Evolutionary conservation across 345 rosid species (phyloP), one percentile per base, ranked within the genome.

Genomic region (Clarkia xantiana): DNA sequence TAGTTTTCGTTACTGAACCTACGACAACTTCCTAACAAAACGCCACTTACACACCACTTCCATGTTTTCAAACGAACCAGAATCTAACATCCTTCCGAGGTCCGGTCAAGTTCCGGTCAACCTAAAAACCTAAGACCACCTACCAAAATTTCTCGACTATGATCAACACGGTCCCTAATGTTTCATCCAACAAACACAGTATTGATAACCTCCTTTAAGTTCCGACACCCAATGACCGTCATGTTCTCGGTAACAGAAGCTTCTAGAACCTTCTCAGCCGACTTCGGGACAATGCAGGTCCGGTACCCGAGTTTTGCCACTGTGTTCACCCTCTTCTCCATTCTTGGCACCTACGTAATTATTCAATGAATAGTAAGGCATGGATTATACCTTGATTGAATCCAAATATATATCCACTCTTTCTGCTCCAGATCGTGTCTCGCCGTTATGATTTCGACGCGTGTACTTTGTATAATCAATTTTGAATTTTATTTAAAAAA

Each of bases 221-320:
- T 75, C 62, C 60, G 64, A 70, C 97, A 86, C 45, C 94, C 88
- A 0, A 82, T 38, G 3, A 90, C 57, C 65, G 67, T 52, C 67
- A 74, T 61, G 40, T 61, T 70, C 19, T 73, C 63, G 9, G 64
- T 57, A 62, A 55, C 67, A 11, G 67, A 43, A 51, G 60, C 50
- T 43, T 64, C 63, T 1, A 82, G 59, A 42, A 66, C 66, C 48
- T 67, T 75, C 67, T 61, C 78, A 20, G 72, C 77, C 14, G 88
- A 69, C 58, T 67, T 61, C 1, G 97, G 95, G 44, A 89, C 79
- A 14, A 89, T 64, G 42, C 97, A 85, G 68, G 63, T 75, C 49
- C 62, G 69, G 46, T 82, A 89, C 15, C 97, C 95, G 22, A 89
- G 73, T 68, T 82, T 75, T 38, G 87, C 94, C 15, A 80, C 66